Base-by-base conservation (phyloP, 2,329 filamentous ascomycete genomes). In the Stromatinia cepivora region DNA sequence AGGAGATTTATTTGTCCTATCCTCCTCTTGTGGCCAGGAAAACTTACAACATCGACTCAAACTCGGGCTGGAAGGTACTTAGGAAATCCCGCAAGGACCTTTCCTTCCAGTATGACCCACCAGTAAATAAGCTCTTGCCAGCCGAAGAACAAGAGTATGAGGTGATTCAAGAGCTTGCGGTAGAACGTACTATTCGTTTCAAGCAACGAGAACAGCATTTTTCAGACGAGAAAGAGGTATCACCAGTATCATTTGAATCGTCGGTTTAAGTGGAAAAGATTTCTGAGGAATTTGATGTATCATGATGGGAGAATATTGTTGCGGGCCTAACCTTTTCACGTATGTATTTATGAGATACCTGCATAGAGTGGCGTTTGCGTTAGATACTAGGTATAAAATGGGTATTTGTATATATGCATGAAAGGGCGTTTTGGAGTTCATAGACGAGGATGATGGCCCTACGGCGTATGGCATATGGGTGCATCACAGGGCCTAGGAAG, bases 341-440 rank as follows among this genome's bases (percentile, higher is more conserved):
- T 63, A 22, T n/a, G 46, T 34, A 62, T 52, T 52, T 63, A 42
- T 61, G 54, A 67, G 45, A 59, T 61, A 61, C 45, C 28, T 62
- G 56, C 59, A 69, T 69, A 53, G 25, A 46, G 28, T 17, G 69
- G 69, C 66, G 69, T 56, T 63, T 52, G 45, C 6, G 39, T 34
- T 64, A 56, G 59, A 65, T 31, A 65, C 48, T 64, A 64, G 59
- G 54, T 31, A 65, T 65, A 48, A 62, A 62, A 62, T 67, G 28
- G 66, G 48, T 25, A 48, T 61, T 67, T 45, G 56, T 39, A 50
- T 67, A 50, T n/a, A 10, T 67, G 31, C 66, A 62, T 52, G 20
- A 42, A 25, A 62, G 36, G 66, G 66, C 48, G 66, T 68, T 53
- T 62, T 63, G 66, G 66, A 62, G 66, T 63, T 63, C 31, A 17